A percentile compares a stretch with the other conserved stretches of the same genome.
Evolutionary conservation across 768 basidiomycete species (phyloP).

Genomic region (Phlebiopsis gigantea): DNA sequence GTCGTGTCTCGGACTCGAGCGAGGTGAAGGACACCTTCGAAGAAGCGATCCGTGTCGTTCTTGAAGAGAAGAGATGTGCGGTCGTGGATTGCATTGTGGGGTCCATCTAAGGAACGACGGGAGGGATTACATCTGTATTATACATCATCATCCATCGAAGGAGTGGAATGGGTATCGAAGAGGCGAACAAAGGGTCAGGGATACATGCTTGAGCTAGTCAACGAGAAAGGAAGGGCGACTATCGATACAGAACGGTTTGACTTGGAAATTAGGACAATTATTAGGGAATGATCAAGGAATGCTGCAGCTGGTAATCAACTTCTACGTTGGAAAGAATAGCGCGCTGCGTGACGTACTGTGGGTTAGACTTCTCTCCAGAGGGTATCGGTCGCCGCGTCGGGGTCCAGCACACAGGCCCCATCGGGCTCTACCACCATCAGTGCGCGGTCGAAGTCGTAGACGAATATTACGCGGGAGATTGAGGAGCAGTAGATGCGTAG

Average conservation of each 20-base stretch:
- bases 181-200: neutral
- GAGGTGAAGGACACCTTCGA: constrained; percentile 29
- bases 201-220: neutral
- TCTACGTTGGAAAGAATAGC: neutral
- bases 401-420: constrained; percentile 16
- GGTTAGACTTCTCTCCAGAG: constrained; percentile 22
- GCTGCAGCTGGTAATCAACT: neutral
- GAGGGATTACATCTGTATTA: neutral
- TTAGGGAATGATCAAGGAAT: neutral
- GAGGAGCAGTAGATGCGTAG: constrained; percentile 55
- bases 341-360: neutral
- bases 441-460: constrained; percentile 49
- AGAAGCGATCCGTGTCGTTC: constrained; percentile 52
- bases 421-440: constrained; percentile 15
- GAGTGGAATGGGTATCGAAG: neutral
- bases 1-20: constrained; percentile 26
- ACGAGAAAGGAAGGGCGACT: neutral
- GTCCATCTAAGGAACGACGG: constrained; percentile 11
- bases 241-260: constrained; percentile 10
- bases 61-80: constrained; percentile 56
- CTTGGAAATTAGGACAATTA: neutral
- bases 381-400: constrained; percentile 16
- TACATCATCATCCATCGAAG: neutral
- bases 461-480: constrained; percentile 50
- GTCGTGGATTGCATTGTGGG: constrained; percentile 52